Evolutionary conservation across 2,329 filamentous ascomycete species (phyloP), one percentile per base, ranked within the genome.

Genomic region (Aspergillus ruber): DNA sequence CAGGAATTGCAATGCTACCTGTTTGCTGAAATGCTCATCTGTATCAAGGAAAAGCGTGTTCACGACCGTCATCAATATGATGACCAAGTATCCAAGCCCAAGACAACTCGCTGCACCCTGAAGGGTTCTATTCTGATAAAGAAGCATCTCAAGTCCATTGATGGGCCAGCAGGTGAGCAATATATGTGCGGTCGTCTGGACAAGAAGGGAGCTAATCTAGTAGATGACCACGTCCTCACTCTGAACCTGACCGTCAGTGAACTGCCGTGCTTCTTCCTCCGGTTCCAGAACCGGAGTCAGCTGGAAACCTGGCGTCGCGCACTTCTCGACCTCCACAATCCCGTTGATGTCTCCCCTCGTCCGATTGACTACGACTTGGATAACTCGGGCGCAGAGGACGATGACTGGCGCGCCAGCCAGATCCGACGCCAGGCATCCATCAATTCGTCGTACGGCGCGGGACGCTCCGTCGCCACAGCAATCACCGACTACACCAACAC

Each of bases 11-110:
- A 98, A 67, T 98, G 93, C 68, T 98, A 89, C 66, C 79, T 98
- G 25, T 98, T 98, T 64, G 88, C 86, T 4, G 93, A 98, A 72
- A 98, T 98, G 93, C 85, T 98, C 59, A 98, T 98, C 55, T 98
- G 93, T 64, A 90, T 98, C 51, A 98, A 97, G 71, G 93, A 97
- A 71, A 97, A 96, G 79, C 95, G 90, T 72, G 69, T 77, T 7
- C 66, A 74, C 8, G 56, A 75, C 35, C 59, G 67, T 42, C 65
- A 60, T 51, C 75, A 87, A 55, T 90, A 87, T 80, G 85, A 80
- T n/a, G 74, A 74, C 20, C 58, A 69, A 1, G 70, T 71, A 4
- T 64, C 75, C 1, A 78, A 77, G 18, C 78, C 79, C 47, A 90
- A 85, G 65, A 75, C 80, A 8, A 82, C 83, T 3, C 82, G 88